Evolutionary conservation across 495 filamentous ascomycete genomes (phyloP), one percentile per base, ranked within the genome.

Genomic region (Penicillium lagena): DNA sequence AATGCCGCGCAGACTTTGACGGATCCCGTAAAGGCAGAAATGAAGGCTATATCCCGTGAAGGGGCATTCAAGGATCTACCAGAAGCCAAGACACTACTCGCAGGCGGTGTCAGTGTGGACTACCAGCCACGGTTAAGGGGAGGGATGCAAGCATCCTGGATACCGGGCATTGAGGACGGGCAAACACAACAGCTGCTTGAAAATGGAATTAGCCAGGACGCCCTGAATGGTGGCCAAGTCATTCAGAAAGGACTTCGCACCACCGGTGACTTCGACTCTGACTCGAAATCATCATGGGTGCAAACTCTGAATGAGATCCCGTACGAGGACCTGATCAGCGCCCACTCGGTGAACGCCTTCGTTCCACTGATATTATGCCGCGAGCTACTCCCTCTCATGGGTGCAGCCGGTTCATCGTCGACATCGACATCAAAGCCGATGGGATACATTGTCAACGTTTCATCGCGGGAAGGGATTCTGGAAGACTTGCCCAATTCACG

Each of bases 1-100:
- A 76, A 73, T 49, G 71, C 72, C 9, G 71, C 72, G 1, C 72
- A 76, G 49, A 76, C 70, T 0, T 47, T 70, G 27, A 73, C 68
- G 2, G 72, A 76, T 46, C 58, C 67, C 10, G 35, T 72, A 11
- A 50, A 59, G 43, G 60, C 61, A 39, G 71, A 76, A 45, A 28
- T 49, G 7, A 42, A 31, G 12, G 68, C 66, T 5, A 56, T 75
- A 22, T 40, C 46, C 35, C 49, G 52, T 32, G 69, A 66, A 43
- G 13, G 47, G 9, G 29, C 46, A n/a, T 34, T 58, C 14, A 47
- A 35, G 41, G 33, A 50, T 29, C 8, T 22, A 6, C 38, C 38
- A n/a, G 27, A 30, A 13, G 29, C 34, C 13, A 29, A 33, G 10
- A 8, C 17, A 12, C 9, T 45, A 14, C 14, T 45, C 14, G 41